Evolutionary conservation across 441 rosid genomes (phyloP), one percentile per base, ranked within the genome.

Genomic region (Gossypium schwendimanii): DNA sequence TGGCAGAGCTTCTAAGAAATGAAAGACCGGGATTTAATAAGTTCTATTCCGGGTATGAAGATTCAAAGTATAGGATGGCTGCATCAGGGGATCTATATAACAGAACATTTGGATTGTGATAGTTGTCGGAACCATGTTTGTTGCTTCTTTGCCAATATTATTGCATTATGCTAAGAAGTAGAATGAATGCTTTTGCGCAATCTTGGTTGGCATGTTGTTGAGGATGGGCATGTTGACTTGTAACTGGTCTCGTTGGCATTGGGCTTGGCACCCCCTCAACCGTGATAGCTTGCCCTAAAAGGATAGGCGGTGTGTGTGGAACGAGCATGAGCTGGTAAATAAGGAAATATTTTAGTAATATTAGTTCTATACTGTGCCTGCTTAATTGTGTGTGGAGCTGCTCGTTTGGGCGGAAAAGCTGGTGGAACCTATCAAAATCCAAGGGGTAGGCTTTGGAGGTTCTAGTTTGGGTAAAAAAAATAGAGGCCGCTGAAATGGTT

Each of bases 81-180:
- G 84, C 81, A 73, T 91, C 94, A 0, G 91, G 92, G 12, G 88
- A 90, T 79, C 76, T 90, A 50, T 93, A 90, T 73, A 89, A 83
- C 82, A 83, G 92, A 80, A 85, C 94, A 68, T 95, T 82, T 81
- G 92, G 33, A 78, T 89, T 91, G 89, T 91, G 83, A 93, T 69
- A 66, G 41, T 66, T 77, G 64, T 20, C 24, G 76, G 75, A 70
- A 50, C 74, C 62, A 44, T 60, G 39, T 55, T 63, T 50, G 63
- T 72, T 59, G 52, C 73, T 65, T 77, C 68, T 78, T 70, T 72
- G 80, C 78, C 66, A 67, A 72, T 73, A 11, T 58, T 73, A 4
- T 58, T 58, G 63, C 63, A 77, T 54, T 61, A 59, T 9, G 71
- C 70, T 47, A 59, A 70, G 11, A 78, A 63, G 66, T 65, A 63